A percentile compares a stretch with the other conserved stretches of the same genome.
Conservation (phyloP, 345 rosid genomes). For the Gossypium anomalum region DNA sequence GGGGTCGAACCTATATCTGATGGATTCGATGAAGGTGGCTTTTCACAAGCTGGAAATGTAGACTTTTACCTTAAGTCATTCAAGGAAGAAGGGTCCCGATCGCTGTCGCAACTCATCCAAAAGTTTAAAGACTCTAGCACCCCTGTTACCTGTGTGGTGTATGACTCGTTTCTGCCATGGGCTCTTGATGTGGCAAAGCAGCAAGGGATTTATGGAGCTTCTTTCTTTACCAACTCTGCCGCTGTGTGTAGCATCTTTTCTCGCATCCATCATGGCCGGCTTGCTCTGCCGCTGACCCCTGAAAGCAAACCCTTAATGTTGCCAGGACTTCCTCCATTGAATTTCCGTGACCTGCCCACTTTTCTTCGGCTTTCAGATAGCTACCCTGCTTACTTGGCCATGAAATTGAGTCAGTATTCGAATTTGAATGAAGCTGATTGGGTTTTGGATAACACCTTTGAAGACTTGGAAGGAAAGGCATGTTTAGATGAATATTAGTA, state of each 20-base stretch:
- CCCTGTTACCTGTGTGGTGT: slow-evolving; percentile 49
- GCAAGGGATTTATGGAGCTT: slow-evolving; percentile 45
- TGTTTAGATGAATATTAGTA: background rate
- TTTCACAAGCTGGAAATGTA: slow-evolving; percentile 35
- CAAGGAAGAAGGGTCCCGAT: slow-evolving; percentile 39
- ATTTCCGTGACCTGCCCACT: slow-evolving; percentile 47
- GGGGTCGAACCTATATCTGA: slow-evolving; percentile 65
- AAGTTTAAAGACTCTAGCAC: slow-evolving; percentile 30
- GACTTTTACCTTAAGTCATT: slow-evolving; percentile 40
- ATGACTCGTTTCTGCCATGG: slow-evolving; percentile 74
- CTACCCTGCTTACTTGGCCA: slow-evolving; percentile 46
- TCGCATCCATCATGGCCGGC: slow-evolving; percentile 33
- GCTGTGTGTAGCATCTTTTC: slow-evolving; percentile 41
- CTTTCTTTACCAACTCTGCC: slow-evolving; percentile 69
- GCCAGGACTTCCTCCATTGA: slow-evolving; percentile 53
- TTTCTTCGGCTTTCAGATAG: slow-evolving; percentile 39
- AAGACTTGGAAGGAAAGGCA: slow-evolving; percentile 56
- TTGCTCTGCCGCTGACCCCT: slow-evolving; percentile 39
- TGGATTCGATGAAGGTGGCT: slow-evolving; percentile 58
- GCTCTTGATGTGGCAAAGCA: slow-evolving; percentile 67
- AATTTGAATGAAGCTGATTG: slow-evolving; percentile 57
- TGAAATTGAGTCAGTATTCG: slow-evolving; percentile 52
- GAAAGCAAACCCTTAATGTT: slow-evolving; percentile 29
- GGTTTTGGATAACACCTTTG: slow-evolving; percentile 53
- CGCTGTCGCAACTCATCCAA: slow-evolving; percentile 41